These are phyloP conservation scores for Cyphellophora attinorum DNA, from an alignment of 2,329 filamentous ascomycete genomes.

Conservation along the genomic window DNA sequence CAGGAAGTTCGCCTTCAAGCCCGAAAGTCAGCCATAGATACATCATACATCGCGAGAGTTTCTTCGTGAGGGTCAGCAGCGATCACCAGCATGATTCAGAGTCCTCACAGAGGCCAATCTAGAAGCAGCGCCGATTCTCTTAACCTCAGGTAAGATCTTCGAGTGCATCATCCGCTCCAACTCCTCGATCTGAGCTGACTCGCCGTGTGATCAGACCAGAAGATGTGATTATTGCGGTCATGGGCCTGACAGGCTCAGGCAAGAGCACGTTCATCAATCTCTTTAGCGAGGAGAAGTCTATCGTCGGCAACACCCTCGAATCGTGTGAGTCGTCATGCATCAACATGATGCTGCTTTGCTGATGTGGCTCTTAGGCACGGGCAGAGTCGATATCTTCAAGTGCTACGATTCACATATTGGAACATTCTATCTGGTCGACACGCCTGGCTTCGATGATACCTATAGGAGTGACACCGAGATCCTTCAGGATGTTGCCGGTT, in stretches of 20 bases:
- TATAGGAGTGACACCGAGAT: slow-evolving; percentile 26
- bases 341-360: too few relatives aligned
- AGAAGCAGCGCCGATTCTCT: too few relatives aligned
- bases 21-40: too few relatives aligned
- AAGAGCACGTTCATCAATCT: slow-evolving; percentile 25
- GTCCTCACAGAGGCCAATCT: too few relatives aligned
- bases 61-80: too few relatives aligned
- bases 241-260: slow-evolving; percentile 32
- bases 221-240: slow-evolving; percentile 25
- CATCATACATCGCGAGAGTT: too few relatives aligned
- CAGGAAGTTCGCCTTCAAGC: too few relatives aligned
- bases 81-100: too few relatives aligned
- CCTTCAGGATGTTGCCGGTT: slow-evolving; percentile 24
- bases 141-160: too few relatives aligned
- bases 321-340: not conserved
- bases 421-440: slow-evolving; percentile 25
- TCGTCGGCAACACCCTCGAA: not conserved
- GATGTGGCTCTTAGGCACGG: slow-evolving; percentile 5
- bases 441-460: slow-evolving; percentile 34
- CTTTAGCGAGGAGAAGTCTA: not conserved
- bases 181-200: too few relatives aligned
- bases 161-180: too few relatives aligned
- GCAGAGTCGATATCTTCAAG: slow-evolving; percentile 13
- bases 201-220: not conserved
- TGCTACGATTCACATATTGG: slow-evolving; percentile 12